A percentile compares a stretch with the other conserved stretches of the same genome.
Conservation (phyloP, 306 rosid species). For the Quercus robur region DNA sequence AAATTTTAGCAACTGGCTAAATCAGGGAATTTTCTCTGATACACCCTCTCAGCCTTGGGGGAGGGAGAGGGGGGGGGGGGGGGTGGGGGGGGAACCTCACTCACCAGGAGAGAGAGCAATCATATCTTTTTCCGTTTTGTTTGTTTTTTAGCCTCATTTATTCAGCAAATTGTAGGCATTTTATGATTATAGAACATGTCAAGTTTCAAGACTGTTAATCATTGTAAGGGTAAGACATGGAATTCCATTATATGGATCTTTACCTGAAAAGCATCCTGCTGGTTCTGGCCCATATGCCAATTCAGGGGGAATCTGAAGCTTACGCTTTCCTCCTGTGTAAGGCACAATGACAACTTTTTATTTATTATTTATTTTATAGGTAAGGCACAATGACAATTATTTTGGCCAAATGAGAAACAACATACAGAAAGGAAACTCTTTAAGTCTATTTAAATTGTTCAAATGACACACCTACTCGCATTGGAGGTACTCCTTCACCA, state of each 20-base stretch:
- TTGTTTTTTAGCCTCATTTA: background rate
- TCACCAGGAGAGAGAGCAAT: background rate
- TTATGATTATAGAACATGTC: background rate
- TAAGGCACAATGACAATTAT: background rate
- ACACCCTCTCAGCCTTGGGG: background rate
- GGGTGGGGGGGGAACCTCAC: background rate
- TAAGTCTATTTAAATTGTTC: background rate
- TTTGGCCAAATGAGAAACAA: constrained; percentile 9
- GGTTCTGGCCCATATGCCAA: constrained; percentile 99
- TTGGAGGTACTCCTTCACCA: constrained; percentile 95
- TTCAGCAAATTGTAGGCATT: background rate
- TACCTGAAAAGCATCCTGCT: constrained; percentile 95
- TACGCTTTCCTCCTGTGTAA: constrained; percentile 78
- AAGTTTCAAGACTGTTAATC: constrained; percentile 10
- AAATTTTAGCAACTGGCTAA: background rate
- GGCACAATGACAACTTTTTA: background rate
- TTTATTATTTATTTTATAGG: too few relatives aligned
- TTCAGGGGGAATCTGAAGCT: constrained; percentile 75
- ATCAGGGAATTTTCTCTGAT: background rate
- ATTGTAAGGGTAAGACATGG: background rate
- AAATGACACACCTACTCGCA: constrained; percentile 68
- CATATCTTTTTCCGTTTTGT: background rate
- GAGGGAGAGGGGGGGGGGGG: background rate
- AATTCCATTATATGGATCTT: constrained; percentile 10
- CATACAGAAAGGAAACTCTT: background rate